Evolutionary conservation across 805 yeast genomes (phyloP).

Genomic region (Wickerhamiella australiensis): DNA sequence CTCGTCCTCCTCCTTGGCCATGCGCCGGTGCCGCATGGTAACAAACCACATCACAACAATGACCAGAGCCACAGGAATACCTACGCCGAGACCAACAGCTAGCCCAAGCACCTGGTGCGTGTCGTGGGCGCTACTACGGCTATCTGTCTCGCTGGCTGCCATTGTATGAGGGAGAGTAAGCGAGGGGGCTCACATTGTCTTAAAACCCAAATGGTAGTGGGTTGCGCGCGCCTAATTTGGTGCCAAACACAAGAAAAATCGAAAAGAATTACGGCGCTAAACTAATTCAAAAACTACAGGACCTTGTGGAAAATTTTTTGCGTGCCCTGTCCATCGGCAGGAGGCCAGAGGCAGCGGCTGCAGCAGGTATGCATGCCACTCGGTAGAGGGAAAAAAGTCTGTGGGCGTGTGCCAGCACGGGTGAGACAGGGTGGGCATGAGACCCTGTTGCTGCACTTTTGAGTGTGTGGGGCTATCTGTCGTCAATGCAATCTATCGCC

Average conservation of each 20-base stretch:
- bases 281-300: too few species aligned
- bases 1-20: slow-evolving; percentile 29
- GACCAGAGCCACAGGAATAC: slow-evolving; percentile 31
- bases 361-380: too few species aligned
- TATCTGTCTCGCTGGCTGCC: not conserved
- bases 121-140: not conserved
- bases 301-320: too few species aligned
- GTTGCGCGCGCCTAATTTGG: not conserved
- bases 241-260: not conserved
- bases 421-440: too few species aligned
- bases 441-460: too few species aligned
- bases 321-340: too few species aligned
- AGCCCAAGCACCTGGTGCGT: slow-evolving; percentile 17
- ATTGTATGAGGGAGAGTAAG: not conserved
- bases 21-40: slow-evolving; percentile 26
- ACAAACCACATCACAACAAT: slow-evolving; percentile 25
- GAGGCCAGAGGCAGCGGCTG: too few species aligned
- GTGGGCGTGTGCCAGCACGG: too few species aligned
- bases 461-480: too few species aligned
- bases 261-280: too few species aligned
- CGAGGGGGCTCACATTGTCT: not conserved
- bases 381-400: too few species aligned
- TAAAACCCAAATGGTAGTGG: not conserved
- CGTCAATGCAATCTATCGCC: too few species aligned
- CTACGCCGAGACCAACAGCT: slow-evolving; percentile 30